Conservation (phyloP, 257 asterid species). For the Solanum ossicruentum region DNA sequence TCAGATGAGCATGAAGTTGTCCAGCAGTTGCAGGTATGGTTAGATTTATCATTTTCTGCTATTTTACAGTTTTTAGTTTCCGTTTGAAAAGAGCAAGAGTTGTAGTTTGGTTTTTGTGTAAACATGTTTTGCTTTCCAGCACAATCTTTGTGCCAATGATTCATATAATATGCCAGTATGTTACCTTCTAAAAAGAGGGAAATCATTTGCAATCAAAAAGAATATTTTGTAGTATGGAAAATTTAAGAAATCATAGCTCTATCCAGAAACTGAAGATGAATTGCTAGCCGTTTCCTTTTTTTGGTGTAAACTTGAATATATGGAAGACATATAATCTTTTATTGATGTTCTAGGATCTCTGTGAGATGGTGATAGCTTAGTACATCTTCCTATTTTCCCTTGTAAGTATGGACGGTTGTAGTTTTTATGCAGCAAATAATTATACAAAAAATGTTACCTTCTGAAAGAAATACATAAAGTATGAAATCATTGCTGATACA, state of each 20-base stretch:
- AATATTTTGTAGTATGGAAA: neutral
- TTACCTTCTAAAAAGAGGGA: neutral
- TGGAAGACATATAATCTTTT: neutral
- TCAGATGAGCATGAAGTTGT: constrained; percentile 90
- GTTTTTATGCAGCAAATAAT: neutral
- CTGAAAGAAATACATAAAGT: neutral
- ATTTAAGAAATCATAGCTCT: neutral
- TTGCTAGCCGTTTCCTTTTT: neutral
- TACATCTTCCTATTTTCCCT: neutral
- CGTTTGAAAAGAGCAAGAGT: neutral
- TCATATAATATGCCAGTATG: neutral
- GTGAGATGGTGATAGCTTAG: neutral
- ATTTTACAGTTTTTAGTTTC: neutral
- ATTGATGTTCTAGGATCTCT: neutral
- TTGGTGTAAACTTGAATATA: neutral
- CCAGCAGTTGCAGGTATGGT: constrained; percentile 87
- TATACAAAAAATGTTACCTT: neutral
- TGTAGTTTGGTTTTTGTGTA: neutral
- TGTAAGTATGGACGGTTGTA: neutral
- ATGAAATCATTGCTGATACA: neutral
- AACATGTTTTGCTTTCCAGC: neutral
- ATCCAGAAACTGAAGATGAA: neutral
- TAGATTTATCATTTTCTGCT: neutral
- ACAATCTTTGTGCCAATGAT: neutral
- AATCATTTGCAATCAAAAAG: neutral